Conservation (phyloP, 805 yeast species). For the Metschnikowia lunata region DNA sequence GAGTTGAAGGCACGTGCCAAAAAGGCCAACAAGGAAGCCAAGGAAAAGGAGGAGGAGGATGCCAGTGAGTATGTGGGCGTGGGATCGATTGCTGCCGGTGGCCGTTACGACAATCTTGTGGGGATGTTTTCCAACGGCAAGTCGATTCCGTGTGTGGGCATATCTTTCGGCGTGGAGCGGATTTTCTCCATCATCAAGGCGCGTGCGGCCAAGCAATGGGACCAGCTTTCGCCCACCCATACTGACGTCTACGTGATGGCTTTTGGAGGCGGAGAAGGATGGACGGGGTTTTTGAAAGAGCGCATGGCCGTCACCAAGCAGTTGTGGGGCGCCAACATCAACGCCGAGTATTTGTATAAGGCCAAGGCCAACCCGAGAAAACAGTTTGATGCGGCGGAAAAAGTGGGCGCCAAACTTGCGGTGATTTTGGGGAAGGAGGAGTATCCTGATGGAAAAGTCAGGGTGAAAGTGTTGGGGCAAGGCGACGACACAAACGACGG, state of each 20-base stretch:
- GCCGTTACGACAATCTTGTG: conserved; percentile 93
- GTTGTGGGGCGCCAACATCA: conserved; percentile 86
- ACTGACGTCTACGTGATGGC: conserved; percentile 97
- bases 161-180: conserved; percentile 96
- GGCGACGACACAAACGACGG: conserved; percentile 87
- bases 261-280: conserved; percentile 95
- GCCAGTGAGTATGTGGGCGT: conserved; percentile 97
- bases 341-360: conserved; percentile 88
- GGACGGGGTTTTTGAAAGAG: conserved; percentile 90
- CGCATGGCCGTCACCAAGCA: conserved; percentile 81
- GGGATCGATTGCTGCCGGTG: conserved; percentile 98
- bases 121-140: conserved; percentile 95
- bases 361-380: conserved; percentile 91
- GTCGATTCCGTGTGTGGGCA: conserved; percentile 95
- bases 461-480: conserved; percentile 85
- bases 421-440: conserved; percentile 97
- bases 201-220: conserved; percentile 54
- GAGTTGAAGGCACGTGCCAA: conserved; percentile 53
- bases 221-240: conserved; percentile 70
- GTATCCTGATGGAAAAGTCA: conserved; percentile 69
- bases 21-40: conserved; percentile 37
- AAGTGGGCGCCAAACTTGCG: conserved; percentile 83
- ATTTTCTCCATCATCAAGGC: conserved; percentile 84
- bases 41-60: conserved; percentile 64
- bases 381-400: conserved; percentile 97